A percentile compares a stretch with the other conserved stretches of the same genome.
These are phyloP conservation scores for Eragrostis tef DNA, from an alignment of 202 grass and related monocot genomes.

Conservation along the genomic window DNA sequence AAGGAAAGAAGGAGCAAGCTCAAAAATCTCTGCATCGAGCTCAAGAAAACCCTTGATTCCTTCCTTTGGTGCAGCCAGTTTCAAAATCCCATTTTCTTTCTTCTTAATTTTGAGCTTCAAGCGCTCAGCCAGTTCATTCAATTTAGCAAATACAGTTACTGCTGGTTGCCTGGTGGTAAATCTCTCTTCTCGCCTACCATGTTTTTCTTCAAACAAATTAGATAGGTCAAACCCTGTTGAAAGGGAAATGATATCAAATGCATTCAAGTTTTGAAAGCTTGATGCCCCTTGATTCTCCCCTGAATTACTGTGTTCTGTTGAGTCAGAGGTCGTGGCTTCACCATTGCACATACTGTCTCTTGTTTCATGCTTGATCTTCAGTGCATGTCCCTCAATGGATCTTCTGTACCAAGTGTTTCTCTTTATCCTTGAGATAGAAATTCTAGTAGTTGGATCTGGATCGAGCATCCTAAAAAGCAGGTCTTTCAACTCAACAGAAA, in stretches of 20 bases:
- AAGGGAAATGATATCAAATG: conserved; percentile 86
- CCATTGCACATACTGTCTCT: conserved; percentile 45
- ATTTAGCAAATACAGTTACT: conserved; percentile 60
- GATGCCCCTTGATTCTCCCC: conserved; percentile 46
- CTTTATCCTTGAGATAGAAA: conserved; percentile 68
- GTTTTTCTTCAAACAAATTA: conserved; percentile 66
- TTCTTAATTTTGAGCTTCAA: conserved; percentile 80
- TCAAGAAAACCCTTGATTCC: conserved; percentile 80
- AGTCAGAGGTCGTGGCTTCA: conserved; percentile 51
- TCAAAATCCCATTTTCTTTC: conserved; percentile 69
- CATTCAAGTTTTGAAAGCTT: conserved; percentile 70
- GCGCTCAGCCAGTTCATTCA: conserved; percentile 62
- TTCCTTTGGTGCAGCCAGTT: conserved; percentile 60
- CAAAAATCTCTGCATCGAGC: conserved; percentile 74
- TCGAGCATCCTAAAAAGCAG: conserved; percentile 73
- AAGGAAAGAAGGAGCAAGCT: conserved; percentile 71
- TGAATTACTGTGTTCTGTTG: conserved; percentile 32
- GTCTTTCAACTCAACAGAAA: conserved; percentile 65
- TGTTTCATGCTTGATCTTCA: conserved; percentile 47
- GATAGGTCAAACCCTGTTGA: conserved; percentile 82
- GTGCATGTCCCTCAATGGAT: conserved; percentile 40
- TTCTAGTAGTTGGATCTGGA: conserved; percentile 71
- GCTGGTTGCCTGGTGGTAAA: conserved; percentile 78
- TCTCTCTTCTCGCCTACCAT: conserved; percentile 52
- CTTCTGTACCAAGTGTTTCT: conserved; percentile 69